Percentiles rank a stretch among this genome's conserved stretches.
Evolutionary conservation across 768 basidiomycete genomes (phyloP).

Genomic region (Xerocomus potaroensis): DNA sequence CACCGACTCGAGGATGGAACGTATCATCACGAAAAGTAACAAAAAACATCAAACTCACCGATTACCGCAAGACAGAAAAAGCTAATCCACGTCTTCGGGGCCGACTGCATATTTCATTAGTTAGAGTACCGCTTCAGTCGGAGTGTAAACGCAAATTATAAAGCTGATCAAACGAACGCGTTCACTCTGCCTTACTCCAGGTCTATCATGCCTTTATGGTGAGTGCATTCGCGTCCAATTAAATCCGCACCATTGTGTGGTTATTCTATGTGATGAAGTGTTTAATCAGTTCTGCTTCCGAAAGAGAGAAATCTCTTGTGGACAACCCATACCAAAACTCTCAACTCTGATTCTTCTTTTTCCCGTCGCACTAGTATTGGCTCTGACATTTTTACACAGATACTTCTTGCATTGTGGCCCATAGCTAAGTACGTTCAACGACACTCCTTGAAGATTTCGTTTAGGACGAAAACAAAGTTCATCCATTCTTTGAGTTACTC

Average conservation of each 20-base stretch:
- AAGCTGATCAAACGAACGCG: no score
- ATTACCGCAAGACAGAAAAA: no score
- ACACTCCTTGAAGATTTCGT: not conserved
- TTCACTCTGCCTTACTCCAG: not conserved
- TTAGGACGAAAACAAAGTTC: conserved; percentile 71
- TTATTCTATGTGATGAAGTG: conserved; percentile 42
- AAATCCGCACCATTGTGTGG: not conserved
- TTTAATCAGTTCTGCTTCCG: conserved; percentile 81
- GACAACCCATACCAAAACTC: conserved; percentile 51
- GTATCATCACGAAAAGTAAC: conserved; percentile 53
- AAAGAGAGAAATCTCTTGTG: conserved; percentile 74
- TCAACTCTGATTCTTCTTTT: conserved; percentile 43
- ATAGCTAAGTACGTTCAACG: not conserved
- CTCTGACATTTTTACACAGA: conserved; percentile 11
- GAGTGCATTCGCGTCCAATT: conserved; percentile 9
- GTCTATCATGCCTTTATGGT: conserved; percentile 2
- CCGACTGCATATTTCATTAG: no score
- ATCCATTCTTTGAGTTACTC: conserved; percentile 77
- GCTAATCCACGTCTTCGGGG: no score
- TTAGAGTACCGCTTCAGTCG: conserved; percentile 23
- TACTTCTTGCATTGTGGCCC: not conserved
- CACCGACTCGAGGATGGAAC: conserved; percentile 73
- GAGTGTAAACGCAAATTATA: conserved; percentile 24
- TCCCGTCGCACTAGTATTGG: not conserved
- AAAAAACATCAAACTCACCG: conserved; percentile 33